These are phyloP conservation scores for Syzygium oleosum DNA, from an alignment of 345 rosid genomes.

Conservation along the genomic window DNA sequence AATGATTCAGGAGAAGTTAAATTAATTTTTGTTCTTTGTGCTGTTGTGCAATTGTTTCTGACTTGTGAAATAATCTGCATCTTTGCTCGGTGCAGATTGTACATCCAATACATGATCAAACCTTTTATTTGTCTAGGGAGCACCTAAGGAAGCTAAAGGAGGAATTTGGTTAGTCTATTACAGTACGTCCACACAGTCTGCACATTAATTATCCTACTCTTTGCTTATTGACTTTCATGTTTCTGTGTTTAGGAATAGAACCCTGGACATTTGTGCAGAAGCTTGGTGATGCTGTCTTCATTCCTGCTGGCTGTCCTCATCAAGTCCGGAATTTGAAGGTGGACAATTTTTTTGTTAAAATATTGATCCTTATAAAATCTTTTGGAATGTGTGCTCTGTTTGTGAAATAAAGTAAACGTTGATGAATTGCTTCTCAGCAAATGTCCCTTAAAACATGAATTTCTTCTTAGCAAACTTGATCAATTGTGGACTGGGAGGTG, in stretches of 20 bases:
- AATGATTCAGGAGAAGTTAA: neutral
- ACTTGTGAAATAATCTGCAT: neutral
- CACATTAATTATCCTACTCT: neutral
- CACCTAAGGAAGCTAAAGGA: conserved; percentile 67
- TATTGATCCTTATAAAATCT: neutral
- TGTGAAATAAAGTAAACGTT: neutral
- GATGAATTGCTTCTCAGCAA: neutral
- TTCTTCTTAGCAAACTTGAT: neutral
- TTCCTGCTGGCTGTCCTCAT: conserved; percentile 70
- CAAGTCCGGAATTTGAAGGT: conserved; percentile 70
- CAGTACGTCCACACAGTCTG: neutral
- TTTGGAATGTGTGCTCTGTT: neutral
- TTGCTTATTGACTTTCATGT: neutral
- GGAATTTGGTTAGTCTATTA: conserved; percentile 47
- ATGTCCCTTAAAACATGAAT: neutral
- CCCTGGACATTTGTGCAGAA: conserved; percentile 63
- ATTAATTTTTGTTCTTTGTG: neutral
- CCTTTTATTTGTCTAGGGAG: conserved; percentile 43
- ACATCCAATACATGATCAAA: conserved; percentile 70
- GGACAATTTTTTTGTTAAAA: neutral
- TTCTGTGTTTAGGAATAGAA: conserved; percentile 33
- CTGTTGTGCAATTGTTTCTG: neutral
- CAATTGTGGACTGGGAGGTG: no score
- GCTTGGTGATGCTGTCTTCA: conserved; percentile 58
- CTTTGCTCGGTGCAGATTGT: conserved; percentile 26